Conservation (phyloP, 2,329 filamentous ascomycete genomes). For the Pseudopyricularia javanii region DNA sequence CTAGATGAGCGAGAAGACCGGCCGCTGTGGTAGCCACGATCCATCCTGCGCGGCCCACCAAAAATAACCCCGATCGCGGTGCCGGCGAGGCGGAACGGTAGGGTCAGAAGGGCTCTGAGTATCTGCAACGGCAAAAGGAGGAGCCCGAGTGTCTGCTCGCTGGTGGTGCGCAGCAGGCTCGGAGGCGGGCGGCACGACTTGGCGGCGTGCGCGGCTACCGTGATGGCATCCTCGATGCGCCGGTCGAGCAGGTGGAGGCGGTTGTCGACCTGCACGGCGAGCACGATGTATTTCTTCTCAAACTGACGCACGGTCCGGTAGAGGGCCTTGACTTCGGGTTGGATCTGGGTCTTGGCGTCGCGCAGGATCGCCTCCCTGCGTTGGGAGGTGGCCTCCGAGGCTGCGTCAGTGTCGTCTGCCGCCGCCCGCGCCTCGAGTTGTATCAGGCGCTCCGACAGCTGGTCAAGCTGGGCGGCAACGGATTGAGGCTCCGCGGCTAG, state of each 20-base stretch:
- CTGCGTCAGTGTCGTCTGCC: conserved; percentile 16
- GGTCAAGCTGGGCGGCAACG: conserved; percentile 32
- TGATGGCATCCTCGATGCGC: conserved; percentile 63
- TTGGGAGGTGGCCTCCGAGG: not conserved
- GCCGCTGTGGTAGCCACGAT: not conserved
- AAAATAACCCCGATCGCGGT: not conserved
- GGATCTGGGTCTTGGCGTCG: conserved; percentile 53
- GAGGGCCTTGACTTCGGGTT: conserved; percentile 76
- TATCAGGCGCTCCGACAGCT: conserved; percentile 54
- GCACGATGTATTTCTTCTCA: conserved; percentile 73
- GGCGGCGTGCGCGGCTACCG: conserved; percentile 67
- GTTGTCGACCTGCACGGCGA: conserved; percentile 64
- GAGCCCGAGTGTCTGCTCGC: conserved; percentile 21
- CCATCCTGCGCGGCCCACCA: not conserved
- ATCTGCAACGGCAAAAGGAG: conserved; percentile 11
- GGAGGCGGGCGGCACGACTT: conserved; percentile 25
- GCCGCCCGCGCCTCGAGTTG: conserved; percentile 51
- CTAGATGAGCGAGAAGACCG: conserved; percentile 1
- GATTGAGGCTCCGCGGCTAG: conserved; percentile 12
- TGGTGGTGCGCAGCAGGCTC: conserved; percentile 22
- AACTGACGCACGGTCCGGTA: conserved; percentile 82
- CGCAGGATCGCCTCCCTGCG: conserved; percentile 22
- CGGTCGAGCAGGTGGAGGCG: conserved; percentile 61
- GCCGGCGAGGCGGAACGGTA: not conserved
- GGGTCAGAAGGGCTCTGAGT: not conserved